Base-by-base conservation (phyloP, 2,329 filamentous ascomycete species). In the Aspergillus sp. region DNA sequence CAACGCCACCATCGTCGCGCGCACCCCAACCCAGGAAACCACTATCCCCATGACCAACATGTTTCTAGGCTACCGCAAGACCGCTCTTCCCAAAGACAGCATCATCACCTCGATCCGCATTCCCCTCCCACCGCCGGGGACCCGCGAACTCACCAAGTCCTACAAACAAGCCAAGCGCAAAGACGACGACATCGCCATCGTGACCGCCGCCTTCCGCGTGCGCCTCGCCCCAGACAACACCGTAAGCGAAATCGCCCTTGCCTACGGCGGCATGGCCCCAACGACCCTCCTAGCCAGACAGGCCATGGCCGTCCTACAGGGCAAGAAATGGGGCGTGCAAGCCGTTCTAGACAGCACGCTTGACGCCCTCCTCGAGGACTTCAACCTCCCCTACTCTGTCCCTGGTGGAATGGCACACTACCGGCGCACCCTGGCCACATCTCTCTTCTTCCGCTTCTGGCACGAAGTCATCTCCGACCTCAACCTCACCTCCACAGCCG, bases 391-490 rank as follows among this genome's bases (percentile, higher is more conserved):
- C 2, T 96, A 93, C 69, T 88, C 90, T 56, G 92, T 96, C 0
- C 92, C 92, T 0, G 92, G 92, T 58, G 92, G 92, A 23, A 96
- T 96, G 92, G 91, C 92, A 0, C 92, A 90, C 1, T 96, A 96
- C 72, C 83, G 92, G 23, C 92, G 92, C 71, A 89, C 91, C 0
- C 79, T 96, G 1, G 91, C 92, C 0, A 81, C 95, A 48, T 88
- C 91, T 3, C 92, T 96, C 81, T 96, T 96, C 78, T 95, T 96
- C 76, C 87, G 91, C n/a, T 96, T 96, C 77, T 96, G 95, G 73
- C 89, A 96, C 69, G 91, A 96, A 60, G 84, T 91, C 0, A 79
- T 95, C 44, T 80, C 84, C 0, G 82, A 83, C 30, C 74, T 96
- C 0, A 79, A 83, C 19, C 82, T 71, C 2, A 15, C 19, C 63